Conservation (phyloP, 306 rosid genomes). For the Sechiopsis laciniata region DNA sequence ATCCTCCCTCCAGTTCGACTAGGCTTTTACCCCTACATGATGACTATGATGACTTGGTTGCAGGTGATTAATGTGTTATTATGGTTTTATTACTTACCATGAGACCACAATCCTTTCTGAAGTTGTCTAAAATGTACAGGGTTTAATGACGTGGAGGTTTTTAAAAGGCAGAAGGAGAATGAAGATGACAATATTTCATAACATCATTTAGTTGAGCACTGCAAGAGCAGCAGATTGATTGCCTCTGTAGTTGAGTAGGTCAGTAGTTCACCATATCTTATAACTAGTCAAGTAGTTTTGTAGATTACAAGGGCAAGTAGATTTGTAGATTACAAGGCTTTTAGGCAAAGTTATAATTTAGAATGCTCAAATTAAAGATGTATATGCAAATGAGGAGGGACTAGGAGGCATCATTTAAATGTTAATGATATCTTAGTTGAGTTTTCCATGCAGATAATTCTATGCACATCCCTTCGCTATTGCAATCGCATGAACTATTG, state of each 20-base stretch:
- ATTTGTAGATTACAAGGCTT: constrained; percentile 11
- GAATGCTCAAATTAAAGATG: constrained; percentile 4
- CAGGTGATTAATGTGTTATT: constrained; percentile 34
- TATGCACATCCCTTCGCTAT: constrained; percentile 16
- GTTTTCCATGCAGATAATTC: background rate
- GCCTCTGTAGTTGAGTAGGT: background rate
- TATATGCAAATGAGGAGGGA: constrained; percentile 4
- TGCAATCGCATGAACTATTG: background rate
- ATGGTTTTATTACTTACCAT: constrained; percentile 8
- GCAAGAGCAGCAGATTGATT: background rate
- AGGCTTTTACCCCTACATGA: constrained; percentile 49
- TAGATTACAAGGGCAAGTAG: background rate
- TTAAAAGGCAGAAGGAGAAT: constrained; percentile 36
- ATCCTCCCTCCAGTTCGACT: constrained; percentile 38
- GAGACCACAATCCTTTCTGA: constrained; percentile 13
- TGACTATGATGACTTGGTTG: constrained; percentile 57
- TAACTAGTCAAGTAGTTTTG: background rate
- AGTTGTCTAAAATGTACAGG: constrained; percentile 42
- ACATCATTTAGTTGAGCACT: constrained; percentile 14
- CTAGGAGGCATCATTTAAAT: background rate
- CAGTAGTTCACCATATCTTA: background rate
- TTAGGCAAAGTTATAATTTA: background rate
- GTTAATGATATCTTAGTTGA: background rate
- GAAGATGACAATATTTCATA: constrained; percentile 48
- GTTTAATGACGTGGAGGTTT: constrained; percentile 66